Conservation (phyloP, 2,329 filamentous ascomycete species). For the Trichoderma oligosporum region DNA sequence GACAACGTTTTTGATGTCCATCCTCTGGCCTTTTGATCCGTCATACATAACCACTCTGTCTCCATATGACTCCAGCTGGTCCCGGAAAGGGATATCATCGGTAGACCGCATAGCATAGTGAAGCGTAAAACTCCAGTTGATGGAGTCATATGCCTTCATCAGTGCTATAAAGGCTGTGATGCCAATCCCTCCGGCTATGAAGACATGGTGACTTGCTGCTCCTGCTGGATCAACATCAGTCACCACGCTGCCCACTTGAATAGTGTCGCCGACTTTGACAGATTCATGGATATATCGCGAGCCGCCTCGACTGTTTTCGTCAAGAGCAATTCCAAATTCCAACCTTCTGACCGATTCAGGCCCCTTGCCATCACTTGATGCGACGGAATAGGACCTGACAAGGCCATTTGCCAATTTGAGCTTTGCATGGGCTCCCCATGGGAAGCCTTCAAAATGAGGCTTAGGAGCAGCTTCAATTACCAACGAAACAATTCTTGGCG, state of each 20-base stretch:
- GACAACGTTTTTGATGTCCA: constrained; percentile 53
- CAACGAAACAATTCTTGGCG: constrained; percentile 48
- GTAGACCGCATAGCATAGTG: constrained; percentile 56
- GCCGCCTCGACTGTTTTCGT: constrained; percentile 54
- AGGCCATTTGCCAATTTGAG: constrained; percentile 55
- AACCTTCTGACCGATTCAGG: constrained; percentile 44
- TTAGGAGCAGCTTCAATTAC: constrained; percentile 45
- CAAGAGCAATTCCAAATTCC: constrained; percentile 56
- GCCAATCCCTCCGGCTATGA: constrained; percentile 62
- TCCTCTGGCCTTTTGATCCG: constrained; percentile 45
- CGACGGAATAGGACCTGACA: constrained; percentile 58
- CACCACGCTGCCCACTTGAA: constrained; percentile 51
- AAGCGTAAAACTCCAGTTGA: constrained; percentile 49
- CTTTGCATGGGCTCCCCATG: constrained; percentile 51
- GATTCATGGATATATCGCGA: constrained; percentile 55
- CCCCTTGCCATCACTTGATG: constrained; percentile 32
- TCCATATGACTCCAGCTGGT: constrained; percentile 42
- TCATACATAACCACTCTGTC: constrained; percentile 50
- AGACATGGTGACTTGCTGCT: constrained; percentile 55
- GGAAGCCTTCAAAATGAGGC: constrained; percentile 34
- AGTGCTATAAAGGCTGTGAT: constrained; percentile 61
- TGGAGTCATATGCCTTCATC: constrained; percentile 39
- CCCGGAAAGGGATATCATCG: constrained; percentile 53
- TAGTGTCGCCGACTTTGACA: constrained; percentile 43
- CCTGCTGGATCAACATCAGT: constrained; percentile 43